Evolutionary conservation across 2,329 filamentous ascomycete genomes (phyloP), one percentile per base, ranked within the genome.

Genomic region (Dactylellina cionopaga): DNA sequence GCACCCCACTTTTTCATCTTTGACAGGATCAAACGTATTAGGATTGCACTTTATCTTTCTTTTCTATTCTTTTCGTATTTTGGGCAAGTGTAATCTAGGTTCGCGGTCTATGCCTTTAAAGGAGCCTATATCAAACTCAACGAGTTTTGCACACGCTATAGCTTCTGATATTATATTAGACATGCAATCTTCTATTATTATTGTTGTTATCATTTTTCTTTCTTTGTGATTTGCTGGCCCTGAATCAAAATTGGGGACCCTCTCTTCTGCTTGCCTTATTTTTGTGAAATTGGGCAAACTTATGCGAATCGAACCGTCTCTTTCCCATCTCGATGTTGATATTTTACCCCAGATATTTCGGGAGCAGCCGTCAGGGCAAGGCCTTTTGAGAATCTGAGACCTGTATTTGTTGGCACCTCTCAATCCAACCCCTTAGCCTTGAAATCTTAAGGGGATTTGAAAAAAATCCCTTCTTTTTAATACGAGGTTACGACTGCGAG

Each of bases 271-370:
- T 54, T 68, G 63, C 63, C 54, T 19, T 37, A 54, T 68, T 54
- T 29, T 29, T 22, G 19, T 47, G 44, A 54, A 54, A 59, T 66
- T 66, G 46, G 63, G 52, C 35, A 60, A 60, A 59, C 25, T 46
- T 41, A 68, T 68, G 63, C 63, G 63, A 54, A 44, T 44, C 44
- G 29, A 44, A 24, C 22, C 31, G 11, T 35, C 25, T 52, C 35
- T 17, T 17, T 39, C 11, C 17, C 15, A 15, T 10, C 43, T 31
- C 33, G 33, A 47, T 37, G 1, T 49, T 66, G 24, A 46, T 51
- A 35, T 39, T 59, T 60, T 68, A 60, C 63, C 63, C 63, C 63
- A 68, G 63, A 68, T 68, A 60, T 68, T 55, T 58, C 63, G 63
- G 63, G 63, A 60, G 63, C 46, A 59, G 54, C 63, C 63, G 63